phyloP scores from a whole-genome alignment of 2,329 filamentous ascomycete genomes.

The Trichothecium sympodiale region DNA sequence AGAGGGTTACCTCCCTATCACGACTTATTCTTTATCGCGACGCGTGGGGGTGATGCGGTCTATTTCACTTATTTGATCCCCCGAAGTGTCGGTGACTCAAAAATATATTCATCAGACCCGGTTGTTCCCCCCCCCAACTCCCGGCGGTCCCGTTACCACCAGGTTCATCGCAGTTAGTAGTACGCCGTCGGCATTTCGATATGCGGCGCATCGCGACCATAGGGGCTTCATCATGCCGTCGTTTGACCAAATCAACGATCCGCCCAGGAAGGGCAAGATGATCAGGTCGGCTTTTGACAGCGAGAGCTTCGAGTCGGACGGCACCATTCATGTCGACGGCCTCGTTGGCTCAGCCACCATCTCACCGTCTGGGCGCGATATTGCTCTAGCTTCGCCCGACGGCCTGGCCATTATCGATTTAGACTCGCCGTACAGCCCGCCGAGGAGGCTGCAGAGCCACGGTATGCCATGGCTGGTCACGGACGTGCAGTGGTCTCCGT shows the following conservation, averaged over 20 bases:
- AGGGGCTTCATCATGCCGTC: constrained; percentile 31
- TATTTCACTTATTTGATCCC: too few relatives aligned
- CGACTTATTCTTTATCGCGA: too few relatives aligned
- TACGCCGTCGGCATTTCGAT: too few relatives aligned
- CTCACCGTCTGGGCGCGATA: constrained; percentile 80
- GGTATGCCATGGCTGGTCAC: constrained; percentile 89
- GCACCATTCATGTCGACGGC: constrained; percentile 73
- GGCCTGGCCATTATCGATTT: constrained; percentile 87
- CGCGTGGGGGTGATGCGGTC: too few relatives aligned
- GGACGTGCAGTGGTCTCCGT: constrained; percentile 94
- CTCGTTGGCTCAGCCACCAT: constrained; percentile 83
- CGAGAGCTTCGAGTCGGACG: constrained; percentile 76
- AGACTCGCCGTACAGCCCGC: constrained; percentile 78
- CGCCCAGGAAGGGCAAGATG: constrained; percentile 43
- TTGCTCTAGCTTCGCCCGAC: constrained; percentile 81
- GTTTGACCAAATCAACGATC: constrained; percentile 31
- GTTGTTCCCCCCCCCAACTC: too few relatives aligned
- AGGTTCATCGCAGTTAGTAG: too few relatives aligned
- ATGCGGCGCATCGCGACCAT: too few relatives aligned
- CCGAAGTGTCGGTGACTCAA: too few relatives aligned
- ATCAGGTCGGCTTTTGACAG: constrained; percentile 69
- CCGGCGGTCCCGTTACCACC: too few relatives aligned
- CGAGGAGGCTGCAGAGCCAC: constrained; percentile 70
- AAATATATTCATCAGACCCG: too few relatives aligned
- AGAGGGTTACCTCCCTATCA: too few relatives aligned